Evolutionary conservation across 1,139 yeast species (phyloP).

Genomic region (Kluyveromyces sp.): DNA sequence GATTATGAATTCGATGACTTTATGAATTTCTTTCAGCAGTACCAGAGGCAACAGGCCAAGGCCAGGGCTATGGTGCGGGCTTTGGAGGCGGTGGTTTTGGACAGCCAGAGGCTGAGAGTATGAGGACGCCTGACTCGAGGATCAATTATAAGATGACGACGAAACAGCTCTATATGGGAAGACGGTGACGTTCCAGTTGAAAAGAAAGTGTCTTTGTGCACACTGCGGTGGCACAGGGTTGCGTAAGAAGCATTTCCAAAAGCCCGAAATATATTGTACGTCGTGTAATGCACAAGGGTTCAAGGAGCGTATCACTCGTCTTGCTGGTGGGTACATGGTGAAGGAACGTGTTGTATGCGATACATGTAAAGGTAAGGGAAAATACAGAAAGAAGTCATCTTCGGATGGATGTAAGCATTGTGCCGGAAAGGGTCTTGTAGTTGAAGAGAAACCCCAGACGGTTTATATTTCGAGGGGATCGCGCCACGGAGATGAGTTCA

Average conservation of each 20-base stretch:
- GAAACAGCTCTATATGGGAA: constrained; percentile 74
- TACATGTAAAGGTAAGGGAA: constrained; percentile 68
- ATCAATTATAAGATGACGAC: constrained; percentile 40
- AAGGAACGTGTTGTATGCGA: constrained; percentile 58
- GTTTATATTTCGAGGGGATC: constrained; percentile 74
- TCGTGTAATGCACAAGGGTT: constrained; percentile 70
- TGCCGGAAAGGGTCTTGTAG: constrained; percentile 52
- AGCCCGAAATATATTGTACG: constrained; percentile 54
- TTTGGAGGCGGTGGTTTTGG: constrained; percentile 9
- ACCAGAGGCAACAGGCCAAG: constrained; percentile 6
- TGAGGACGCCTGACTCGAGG: constrained; percentile 57
- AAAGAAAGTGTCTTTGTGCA: constrained; percentile 65
- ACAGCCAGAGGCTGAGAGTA: constrained; percentile 11
- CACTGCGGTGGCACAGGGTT: constrained; percentile 67
- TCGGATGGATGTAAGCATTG: constrained; percentile 79
- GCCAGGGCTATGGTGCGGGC: constrained; percentile 6
- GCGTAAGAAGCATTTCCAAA: constrained; percentile 21
- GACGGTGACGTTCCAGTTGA: constrained; percentile 63
- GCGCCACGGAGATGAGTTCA: constrained; percentile 50
- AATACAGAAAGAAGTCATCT: constrained; percentile 39
- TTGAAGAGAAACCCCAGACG: constrained; percentile 68
- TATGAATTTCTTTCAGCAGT: constrained; percentile 50
- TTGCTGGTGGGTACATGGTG: constrained; percentile 72
- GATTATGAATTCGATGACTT: constrained; percentile 53
- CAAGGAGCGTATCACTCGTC: constrained; percentile 50